These are phyloP conservation scores for Euphorbia lathyris DNA, from an alignment of 345 rosid species.

Conservation along the genomic window DNA sequence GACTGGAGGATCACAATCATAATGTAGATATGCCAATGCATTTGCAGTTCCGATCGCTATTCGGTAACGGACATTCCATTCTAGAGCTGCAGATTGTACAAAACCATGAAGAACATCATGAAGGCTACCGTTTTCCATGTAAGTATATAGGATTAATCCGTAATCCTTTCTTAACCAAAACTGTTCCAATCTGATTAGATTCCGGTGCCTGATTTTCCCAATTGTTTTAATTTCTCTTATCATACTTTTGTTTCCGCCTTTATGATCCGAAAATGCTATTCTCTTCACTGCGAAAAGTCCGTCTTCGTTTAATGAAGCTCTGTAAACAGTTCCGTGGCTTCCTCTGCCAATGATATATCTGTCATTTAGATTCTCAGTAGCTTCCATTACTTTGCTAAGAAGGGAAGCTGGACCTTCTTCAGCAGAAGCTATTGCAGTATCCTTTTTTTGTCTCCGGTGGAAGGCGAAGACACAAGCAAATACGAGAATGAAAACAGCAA, in stretches of 20 bases:
- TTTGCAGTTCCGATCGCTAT: conserved; percentile 68
- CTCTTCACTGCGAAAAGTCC: conserved; percentile 59
- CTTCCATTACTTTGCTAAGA: conserved; percentile 53
- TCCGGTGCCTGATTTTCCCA: conserved; percentile 65
- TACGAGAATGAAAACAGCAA: conserved; percentile 29
- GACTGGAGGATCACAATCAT: conserved; percentile 66
- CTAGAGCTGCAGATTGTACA: conserved; percentile 27
- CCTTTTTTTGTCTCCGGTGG: conserved; percentile 33
- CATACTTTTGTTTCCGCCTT: conserved; percentile 51
- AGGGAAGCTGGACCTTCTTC: conserved; percentile 50
- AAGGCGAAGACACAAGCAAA: conserved; percentile 28
- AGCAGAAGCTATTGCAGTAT: conserved; percentile 29
- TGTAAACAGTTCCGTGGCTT: conserved; percentile 74
- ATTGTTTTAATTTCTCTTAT: conserved; percentile 60
- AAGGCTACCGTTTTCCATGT: conserved; percentile 78
- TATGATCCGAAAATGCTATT: conserved; percentile 42
- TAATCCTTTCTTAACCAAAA: conserved; percentile 69
- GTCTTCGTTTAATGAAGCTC: conserved; percentile 46
- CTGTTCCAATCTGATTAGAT: conserved; percentile 67
- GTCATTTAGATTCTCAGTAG: conserved; percentile 64
- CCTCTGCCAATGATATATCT: conserved; percentile 67
- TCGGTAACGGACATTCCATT: conserved; percentile 58
- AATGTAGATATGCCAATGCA: conserved; percentile 79
- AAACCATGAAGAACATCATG: conserved; percentile 49
- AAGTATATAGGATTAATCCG: conserved; percentile 58